These are phyloP conservation scores for Mycena albidolilacea DNA, from an alignment of 768 basidiomycete species.

Conservation along the genomic window DNA sequence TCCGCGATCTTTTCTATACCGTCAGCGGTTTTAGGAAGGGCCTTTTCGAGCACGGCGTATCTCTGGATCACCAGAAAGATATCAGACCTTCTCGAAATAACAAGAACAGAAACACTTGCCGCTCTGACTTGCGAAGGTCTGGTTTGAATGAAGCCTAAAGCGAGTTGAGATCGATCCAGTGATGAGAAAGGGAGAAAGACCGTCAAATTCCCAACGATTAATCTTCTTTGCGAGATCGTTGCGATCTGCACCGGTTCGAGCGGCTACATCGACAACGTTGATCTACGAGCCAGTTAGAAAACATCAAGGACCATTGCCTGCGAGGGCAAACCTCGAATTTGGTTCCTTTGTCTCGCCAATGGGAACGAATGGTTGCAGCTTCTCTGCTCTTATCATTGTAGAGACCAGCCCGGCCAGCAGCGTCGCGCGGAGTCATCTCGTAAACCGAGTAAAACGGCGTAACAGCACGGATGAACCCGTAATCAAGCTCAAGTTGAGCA, in stretches of 20 bases:
- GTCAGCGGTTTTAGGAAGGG: slow-evolving; percentile 50
- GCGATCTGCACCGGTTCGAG: slow-evolving; percentile 47
- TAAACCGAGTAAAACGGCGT: slow-evolving; percentile 64
- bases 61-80: slow-evolving; percentile 44
- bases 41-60: slow-evolving; percentile 50
- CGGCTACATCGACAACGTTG: slow-evolving; percentile 52
- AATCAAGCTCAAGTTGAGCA: slow-evolving; percentile 64
- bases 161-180: not conserved
- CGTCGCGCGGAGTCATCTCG: slow-evolving; percentile 50
- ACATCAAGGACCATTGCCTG: not conserved
- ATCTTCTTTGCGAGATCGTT: slow-evolving; percentile 52
- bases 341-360: slow-evolving; percentile 46
- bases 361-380: slow-evolving; percentile 49
- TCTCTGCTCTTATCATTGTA: slow-evolving; percentile 48
- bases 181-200: slow-evolving; percentile 30
- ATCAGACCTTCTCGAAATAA: not conserved
- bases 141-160: slow-evolving; percentile 46
- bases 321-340: slow-evolving; percentile 24
- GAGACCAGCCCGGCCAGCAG: slow-evolving; percentile 47
- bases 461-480: slow-evolving; percentile 58
- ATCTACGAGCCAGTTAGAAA: slow-evolving; percentile 42
- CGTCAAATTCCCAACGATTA: slow-evolving; percentile 57
- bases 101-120: slow-evolving; percentile 38
- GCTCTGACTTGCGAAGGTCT: slow-evolving; percentile 58
- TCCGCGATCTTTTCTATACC: slow-evolving; percentile 53